These are phyloP conservation scores for Plasmodium vivax DNA, from an alignment of 169 alveolate genomes.

Conservation along the genomic window DNA sequence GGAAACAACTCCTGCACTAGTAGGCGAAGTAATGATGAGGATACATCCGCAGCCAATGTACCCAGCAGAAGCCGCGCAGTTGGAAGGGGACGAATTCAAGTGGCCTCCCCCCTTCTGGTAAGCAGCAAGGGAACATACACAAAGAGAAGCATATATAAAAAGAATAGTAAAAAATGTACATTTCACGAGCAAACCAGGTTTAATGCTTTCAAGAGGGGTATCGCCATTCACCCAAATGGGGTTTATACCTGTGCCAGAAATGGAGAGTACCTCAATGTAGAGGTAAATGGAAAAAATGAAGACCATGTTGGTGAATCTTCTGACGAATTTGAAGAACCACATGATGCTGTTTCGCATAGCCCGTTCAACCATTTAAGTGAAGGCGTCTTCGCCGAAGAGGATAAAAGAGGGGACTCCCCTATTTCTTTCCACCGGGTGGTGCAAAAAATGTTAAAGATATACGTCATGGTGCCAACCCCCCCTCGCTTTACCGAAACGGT, in stretches of 20 bases:
- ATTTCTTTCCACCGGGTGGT: neutral
- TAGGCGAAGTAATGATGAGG: neutral
- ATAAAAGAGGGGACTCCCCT: neutral
- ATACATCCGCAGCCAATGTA: neutral
- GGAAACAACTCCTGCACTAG: neutral
- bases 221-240: neutral
- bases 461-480: neutral
- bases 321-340: neutral
- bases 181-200: neutral
- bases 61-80: neutral
- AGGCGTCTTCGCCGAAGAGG: neutral
- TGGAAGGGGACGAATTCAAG: neutral
- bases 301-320: neutral
- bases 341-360: neutral
- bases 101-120: neutral
- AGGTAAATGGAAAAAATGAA: neutral
- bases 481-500: neutral
- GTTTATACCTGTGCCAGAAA: neutral
- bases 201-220: neutral
- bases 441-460: neutral
- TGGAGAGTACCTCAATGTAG: neutral
- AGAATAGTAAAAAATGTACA: neutral
- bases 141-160: neutral
- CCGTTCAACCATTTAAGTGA: neutral
- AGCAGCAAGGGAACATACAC: neutral